Conservation (phyloP, 2,329 filamentous ascomycete genomes). For the Dryadomyces quercus-mongolicae region DNA sequence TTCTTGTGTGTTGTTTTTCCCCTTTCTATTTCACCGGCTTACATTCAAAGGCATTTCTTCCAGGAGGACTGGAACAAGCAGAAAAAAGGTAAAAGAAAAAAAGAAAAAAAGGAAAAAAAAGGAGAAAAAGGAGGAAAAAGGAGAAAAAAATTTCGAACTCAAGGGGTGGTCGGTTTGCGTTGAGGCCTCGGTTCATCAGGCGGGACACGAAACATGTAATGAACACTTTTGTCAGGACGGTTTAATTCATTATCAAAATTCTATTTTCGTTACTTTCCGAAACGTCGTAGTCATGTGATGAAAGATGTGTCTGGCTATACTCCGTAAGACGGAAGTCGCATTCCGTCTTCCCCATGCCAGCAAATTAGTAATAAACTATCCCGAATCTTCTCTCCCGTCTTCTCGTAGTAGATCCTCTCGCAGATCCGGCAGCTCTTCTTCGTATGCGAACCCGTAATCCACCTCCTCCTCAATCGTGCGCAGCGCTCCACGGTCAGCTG, state of each 20-base stretch:
- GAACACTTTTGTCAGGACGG: neutral
- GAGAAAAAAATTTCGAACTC: neutral
- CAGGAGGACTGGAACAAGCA: neutral
- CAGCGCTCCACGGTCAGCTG: slow-evolving; percentile 12
- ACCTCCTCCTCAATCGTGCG: slow-evolving; percentile 1
- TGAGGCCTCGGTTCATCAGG: too few species aligned
- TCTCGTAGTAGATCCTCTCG: neutral
- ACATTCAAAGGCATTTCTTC: neutral
- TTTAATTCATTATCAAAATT: too few species aligned
- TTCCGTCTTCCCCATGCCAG: too few species aligned
- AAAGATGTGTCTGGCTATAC: too few species aligned
- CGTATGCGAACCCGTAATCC: slow-evolving; percentile 14
- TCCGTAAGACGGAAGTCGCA: too few species aligned
- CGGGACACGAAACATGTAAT: neutral
- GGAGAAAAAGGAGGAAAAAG: too few species aligned
- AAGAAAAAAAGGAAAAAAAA: neutral
- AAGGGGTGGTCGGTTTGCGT: too few species aligned
- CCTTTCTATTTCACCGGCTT: neutral
- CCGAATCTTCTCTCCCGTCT: neutral
- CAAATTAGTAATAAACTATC: neutral
- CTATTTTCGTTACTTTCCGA: too few species aligned
- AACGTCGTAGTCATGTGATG: too few species aligned
- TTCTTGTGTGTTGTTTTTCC: neutral
- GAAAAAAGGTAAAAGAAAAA: neutral
- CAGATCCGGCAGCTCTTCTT: slow-evolving; percentile 11